Percentiles rank a stretch among this genome's conserved stretches.
These are phyloP conservation scores for Zygosaccharomyces pseudobailii DNA, from an alignment of 1,139 yeast genomes.

Conservation along the genomic window DNA sequence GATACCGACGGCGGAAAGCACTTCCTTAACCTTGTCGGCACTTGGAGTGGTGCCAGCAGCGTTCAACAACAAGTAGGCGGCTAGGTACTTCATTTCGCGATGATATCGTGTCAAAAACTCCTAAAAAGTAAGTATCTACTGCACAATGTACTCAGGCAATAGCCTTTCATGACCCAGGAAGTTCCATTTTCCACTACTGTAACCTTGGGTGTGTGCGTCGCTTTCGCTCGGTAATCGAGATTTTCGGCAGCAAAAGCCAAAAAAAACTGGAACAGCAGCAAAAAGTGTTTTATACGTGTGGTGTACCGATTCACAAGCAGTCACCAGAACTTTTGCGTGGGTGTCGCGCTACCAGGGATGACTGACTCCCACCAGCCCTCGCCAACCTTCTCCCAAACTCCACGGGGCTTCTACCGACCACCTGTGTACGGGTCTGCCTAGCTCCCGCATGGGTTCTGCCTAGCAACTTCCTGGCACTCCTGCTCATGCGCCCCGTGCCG, in stretches of 20 bases:
- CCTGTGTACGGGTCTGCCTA: background rate
- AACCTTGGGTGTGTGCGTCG: background rate
- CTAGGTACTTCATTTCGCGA: constrained; percentile 68
- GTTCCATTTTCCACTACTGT: background rate
- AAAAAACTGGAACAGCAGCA: background rate
- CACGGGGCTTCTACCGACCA: background rate
- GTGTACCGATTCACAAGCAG: background rate
- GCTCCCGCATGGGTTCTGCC: background rate
- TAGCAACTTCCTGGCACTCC: background rate
- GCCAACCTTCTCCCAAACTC: background rate
- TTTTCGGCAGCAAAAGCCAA: background rate
- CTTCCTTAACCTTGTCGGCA: constrained; percentile 64
- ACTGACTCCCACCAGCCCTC: background rate
- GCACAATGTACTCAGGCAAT: background rate
- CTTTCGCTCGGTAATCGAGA: background rate
- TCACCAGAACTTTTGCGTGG: background rate
- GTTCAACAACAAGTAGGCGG: constrained; percentile 84
- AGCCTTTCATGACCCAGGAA: background rate
- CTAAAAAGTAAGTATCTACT: background rate
- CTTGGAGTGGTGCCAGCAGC: constrained; percentile 83
- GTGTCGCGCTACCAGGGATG: background rate
- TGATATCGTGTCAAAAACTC: constrained; percentile 1
- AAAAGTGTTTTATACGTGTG: background rate
- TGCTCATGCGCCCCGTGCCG: background rate
- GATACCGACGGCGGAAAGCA: constrained; percentile 71